Evolutionary conservation across 768 basidiomycete genomes (phyloP).

Genomic region (Lactarius psammicola): DNA sequence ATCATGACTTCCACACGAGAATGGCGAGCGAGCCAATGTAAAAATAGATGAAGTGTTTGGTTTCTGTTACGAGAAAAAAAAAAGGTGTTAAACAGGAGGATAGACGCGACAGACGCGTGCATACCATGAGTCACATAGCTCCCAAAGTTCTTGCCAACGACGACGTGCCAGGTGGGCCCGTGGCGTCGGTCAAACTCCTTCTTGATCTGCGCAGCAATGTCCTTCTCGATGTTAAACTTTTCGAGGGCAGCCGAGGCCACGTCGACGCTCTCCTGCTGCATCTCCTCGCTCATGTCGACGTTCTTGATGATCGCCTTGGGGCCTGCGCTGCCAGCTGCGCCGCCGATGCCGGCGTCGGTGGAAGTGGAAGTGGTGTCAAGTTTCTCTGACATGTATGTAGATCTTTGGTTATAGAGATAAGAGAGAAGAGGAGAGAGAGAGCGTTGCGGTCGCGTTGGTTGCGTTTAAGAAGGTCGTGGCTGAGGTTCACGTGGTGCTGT

Average conservation of each 20-base stretch:
- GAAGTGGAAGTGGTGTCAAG: conserved; percentile 57
- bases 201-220: conserved; percentile 97
- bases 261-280: conserved; percentile 94
- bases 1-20: conserved; percentile 89
- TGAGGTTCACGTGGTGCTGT: conserved; percentile 1
- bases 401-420: not conserved
- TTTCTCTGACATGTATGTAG: conserved; percentile 40
- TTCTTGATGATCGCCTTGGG: conserved; percentile 94
- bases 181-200: conserved; percentile 94
- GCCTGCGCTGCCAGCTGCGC: conserved; percentile 35
- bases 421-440: not conserved
- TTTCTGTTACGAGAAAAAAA: conserved; percentile 57
- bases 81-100: conserved; percentile 13
- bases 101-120: conserved; percentile 35
- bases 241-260: conserved; percentile 82
- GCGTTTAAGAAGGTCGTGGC: conserved; percentile 3
- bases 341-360: conserved; percentile 49
- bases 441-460: not conserved
- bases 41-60: conserved; percentile 98
- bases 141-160: conserved; percentile 98
- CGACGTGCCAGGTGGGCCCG: conserved; percentile 97
- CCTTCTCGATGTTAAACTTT: conserved; percentile 94
- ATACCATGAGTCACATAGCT: conserved; percentile 96
- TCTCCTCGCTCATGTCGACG: conserved; percentile 94
- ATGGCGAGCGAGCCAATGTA: conserved; percentile 91